Evolutionary conservation across 441 rosid species (phyloP), one percentile per base, ranked within the genome.

Genomic region (Raphanus hybrid): DNA sequence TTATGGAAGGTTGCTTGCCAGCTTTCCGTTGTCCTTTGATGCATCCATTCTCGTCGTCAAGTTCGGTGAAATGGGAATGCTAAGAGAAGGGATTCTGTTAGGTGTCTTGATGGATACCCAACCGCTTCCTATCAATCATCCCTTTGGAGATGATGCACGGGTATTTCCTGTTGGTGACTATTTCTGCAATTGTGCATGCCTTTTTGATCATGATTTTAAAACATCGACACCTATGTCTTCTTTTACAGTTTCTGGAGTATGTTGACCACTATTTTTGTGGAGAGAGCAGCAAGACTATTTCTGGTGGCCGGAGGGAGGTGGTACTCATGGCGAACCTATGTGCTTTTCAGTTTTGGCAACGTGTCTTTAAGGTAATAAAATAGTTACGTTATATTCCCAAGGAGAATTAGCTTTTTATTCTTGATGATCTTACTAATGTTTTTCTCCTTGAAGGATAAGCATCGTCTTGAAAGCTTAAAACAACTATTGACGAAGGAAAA

Each of bases 321-420:
- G 27, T 76, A 55, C 80, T 91, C 35, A 77, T 95, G 81, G 99
- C 86, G 64, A 94, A 95, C 80, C 84, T 92, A 35, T 81, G 89
- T 75, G 96, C 98, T 37, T 92, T 84, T 82, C 88, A 90, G 87
- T 95, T 95, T 82, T 95, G 98, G 99, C 96, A 91, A 70, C 89
- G 82, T 67, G 86, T 84, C 75, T 90, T 92, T 80, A 91, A 91
- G 93, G 98, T 91, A 81, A 52, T 39, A 14, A 12, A 58, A 68
- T 65, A 11, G 69, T 61, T 54, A 83, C 18, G 41, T 67, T 6
- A 70, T 54, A 74, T 26, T 65, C 59, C 58, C 55, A 76, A 27
- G 61, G 41, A 12, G 45, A 55, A 23, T 26, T 35, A 37, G 43
- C 67, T 83, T 72, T 41, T 68, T 62, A 50, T 65, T 71, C 70